Percentiles rank a stretch among this genome's conserved stretches.
These are phyloP conservation scores for Umbelopsis sp. DNA, from an alignment of 192 early-diverging fungal genomes.

Conservation along the genomic window DNA sequence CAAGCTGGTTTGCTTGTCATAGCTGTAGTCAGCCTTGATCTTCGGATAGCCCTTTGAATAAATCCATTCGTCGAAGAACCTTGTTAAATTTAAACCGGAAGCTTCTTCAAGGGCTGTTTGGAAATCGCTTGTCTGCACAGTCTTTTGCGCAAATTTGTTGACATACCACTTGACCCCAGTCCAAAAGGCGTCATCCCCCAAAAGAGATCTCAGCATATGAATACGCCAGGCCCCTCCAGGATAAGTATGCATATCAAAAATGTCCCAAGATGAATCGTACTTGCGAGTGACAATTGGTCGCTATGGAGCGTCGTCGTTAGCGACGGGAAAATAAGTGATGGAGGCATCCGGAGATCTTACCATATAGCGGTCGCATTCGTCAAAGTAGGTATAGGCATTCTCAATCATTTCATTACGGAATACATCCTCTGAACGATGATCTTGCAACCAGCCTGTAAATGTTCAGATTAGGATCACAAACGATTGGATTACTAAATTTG, in stretches of 20 bases:
- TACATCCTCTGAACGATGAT: slow-evolving; percentile 39
- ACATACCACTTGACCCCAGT: slow-evolving; percentile 47
- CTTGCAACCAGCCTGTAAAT: slow-evolving; percentile 34
- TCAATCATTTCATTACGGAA: slow-evolving; percentile 35
- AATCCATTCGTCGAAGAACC: slow-evolving; percentile 71
- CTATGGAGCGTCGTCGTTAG: slow-evolving; percentile 43
- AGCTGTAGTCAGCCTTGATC: slow-evolving; percentile 53
- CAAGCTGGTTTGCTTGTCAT: slow-evolving; percentile 58
- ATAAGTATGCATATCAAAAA: slow-evolving; percentile 58
- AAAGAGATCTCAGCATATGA: slow-evolving; percentile 51
- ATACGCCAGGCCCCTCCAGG: slow-evolving; percentile 54
- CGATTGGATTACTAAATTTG: background rate
- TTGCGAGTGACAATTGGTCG: slow-evolving; percentile 52
- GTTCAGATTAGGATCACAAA: slow-evolving; percentile 14
- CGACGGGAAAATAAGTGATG: slow-evolving; percentile 16
- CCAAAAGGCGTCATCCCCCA: slow-evolving; percentile 55
- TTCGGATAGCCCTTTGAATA: slow-evolving; percentile 63
- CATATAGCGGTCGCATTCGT: slow-evolving; percentile 29
- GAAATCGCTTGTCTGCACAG: slow-evolving; percentile 55
- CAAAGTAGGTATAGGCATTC: slow-evolving; percentile 27
- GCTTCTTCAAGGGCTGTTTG: slow-evolving; percentile 51
- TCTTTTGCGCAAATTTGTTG: slow-evolving; percentile 35
- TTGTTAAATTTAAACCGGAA: slow-evolving; percentile 57
- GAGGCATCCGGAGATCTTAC: background rate
- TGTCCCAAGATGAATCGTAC: slow-evolving; percentile 50